Conservation (phyloP, 192 early-diverging fungal species). For the Powellomyces hirtus region DNA sequence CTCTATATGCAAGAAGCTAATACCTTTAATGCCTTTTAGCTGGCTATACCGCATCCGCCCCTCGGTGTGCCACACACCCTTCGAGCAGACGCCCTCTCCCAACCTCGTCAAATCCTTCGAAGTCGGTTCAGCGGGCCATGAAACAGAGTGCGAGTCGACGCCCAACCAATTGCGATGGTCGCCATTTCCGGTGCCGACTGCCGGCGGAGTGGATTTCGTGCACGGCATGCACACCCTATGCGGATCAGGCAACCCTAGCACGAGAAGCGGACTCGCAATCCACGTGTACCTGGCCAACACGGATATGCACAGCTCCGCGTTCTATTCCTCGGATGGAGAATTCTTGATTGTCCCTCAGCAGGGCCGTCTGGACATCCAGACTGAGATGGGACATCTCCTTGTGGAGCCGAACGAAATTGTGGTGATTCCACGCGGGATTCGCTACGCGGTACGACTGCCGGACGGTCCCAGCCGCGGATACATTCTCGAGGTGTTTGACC, state of each 20-base stretch:
- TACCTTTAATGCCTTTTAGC: constrained; percentile 31
- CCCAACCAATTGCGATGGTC: constrained; percentile 93
- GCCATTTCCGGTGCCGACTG: constrained; percentile 72
- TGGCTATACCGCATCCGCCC: constrained; percentile 98
- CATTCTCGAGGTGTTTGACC: constrained; percentile 83
- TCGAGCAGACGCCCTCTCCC: constrained; percentile 37
- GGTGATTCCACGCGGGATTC: constrained; percentile 89
- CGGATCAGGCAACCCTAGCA: constrained; percentile 80
- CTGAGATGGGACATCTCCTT: constrained; percentile 83
- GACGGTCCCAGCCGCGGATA: constrained; percentile 88
- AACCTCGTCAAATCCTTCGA: constrained; percentile 63
- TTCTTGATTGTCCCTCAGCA: constrained; percentile 91
- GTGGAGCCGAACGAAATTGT: constrained; percentile 88
- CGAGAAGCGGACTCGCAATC: constrained; percentile 77
- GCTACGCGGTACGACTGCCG: constrained; percentile 74
- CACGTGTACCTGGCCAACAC: constrained; percentile 78
- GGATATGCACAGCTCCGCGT: constrained; percentile 74
- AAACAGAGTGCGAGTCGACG: constrained; percentile 57
- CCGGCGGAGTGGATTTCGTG: constrained; percentile 67
- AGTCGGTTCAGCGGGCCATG: constrained; percentile 2
- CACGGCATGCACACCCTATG: constrained; percentile 76
- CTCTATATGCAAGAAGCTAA: neutral
- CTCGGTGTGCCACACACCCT: constrained; percentile 81
- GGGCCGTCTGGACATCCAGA: constrained; percentile 82
- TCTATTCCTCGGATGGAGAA: constrained; percentile 92